phyloP scores from a whole-genome alignment of 352 stramenopile genomes.

The Globisporangium recalcitrans region DNA sequence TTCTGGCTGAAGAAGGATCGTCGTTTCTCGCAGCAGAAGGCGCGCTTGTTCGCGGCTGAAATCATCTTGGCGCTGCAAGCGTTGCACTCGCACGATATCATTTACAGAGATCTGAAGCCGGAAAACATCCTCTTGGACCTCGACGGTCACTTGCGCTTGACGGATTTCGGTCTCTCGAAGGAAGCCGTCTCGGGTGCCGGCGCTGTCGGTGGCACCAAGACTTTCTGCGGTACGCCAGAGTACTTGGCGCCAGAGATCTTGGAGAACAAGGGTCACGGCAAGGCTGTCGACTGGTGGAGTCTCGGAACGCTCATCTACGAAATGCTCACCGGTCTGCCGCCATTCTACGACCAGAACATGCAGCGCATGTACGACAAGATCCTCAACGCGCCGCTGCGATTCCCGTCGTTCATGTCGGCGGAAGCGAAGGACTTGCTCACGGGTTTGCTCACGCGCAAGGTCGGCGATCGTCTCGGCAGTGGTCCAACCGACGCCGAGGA shows the following conservation, averaged over 20 bases:
- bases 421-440: constrained; percentile 85
- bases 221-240: constrained; percentile 92
- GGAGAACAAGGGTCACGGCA: constrained; percentile 91
- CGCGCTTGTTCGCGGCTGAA: constrained; percentile 90
- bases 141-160: constrained; percentile 92
- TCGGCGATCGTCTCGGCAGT: constrained; percentile 83
- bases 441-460: constrained; percentile 83
- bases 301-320: constrained; percentile 94
- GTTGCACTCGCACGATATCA: constrained; percentile 93
- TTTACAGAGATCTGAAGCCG: constrained; percentile 96
- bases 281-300: constrained; percentile 88
- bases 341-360: constrained; percentile 94
- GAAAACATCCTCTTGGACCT: constrained; percentile 95
- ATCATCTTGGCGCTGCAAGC: constrained; percentile 91
- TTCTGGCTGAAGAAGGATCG: constrained; percentile 94
- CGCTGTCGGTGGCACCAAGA: constrained; percentile 79
- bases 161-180: constrained; percentile 95
- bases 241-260: constrained; percentile 94
- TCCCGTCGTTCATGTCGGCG: constrained; percentile 88
- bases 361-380: constrained; percentile 95
- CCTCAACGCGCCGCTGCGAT: constrained; percentile 84
- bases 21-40: constrained; percentile 90
- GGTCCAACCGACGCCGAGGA: constrained; percentile 85
- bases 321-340: constrained; percentile 89
- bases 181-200: constrained; percentile 84